phyloP scores from a whole-genome alignment of 2,329 filamentous ascomycete genomes.

The Mollisia scopiformis region DNA sequence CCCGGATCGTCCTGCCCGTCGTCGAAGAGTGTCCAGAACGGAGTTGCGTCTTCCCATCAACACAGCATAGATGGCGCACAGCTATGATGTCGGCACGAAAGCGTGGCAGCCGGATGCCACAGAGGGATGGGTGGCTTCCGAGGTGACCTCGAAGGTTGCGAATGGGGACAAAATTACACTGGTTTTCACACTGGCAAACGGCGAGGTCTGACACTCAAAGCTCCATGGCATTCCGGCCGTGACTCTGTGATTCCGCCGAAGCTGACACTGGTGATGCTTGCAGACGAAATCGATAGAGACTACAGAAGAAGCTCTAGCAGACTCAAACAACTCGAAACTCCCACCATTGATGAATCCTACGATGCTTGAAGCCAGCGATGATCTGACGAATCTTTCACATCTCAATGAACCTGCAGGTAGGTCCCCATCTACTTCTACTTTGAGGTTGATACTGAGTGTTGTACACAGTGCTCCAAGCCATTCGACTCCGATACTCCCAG shows the following conservation, averaged over 20 bases:
- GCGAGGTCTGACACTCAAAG: constrained; percentile 67
- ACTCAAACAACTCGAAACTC: constrained; percentile 73
- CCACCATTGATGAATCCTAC: constrained; percentile 97
- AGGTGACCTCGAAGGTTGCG: constrained; percentile 83
- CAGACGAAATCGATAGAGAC: constrained; percentile 82
- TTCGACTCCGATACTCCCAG: constrained; percentile 93
- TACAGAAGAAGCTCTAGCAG: constrained; percentile 72
- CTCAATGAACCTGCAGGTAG: constrained; percentile 96
- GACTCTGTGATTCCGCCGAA: neutral
- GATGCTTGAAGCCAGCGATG: constrained; percentile 98
- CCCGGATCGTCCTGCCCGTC: constrained; percentile 21
- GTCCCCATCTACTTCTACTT: constrained; percentile 28
- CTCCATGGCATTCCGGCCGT: neutral
- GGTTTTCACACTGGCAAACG: constrained; percentile 88
- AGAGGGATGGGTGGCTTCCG: constrained; percentile 96
- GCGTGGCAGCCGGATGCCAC: constrained; percentile 97
- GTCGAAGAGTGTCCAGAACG: constrained; percentile 25
- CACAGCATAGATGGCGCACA: constrained; percentile 73
- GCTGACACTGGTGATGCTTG: neutral
- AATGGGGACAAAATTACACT: constrained; percentile 86
- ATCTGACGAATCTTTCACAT: constrained; percentile 96
- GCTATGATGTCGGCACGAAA: constrained; percentile 94
- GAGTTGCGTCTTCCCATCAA: constrained; percentile 17
- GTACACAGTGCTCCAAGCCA: constrained; percentile 85
- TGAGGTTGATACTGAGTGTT: constrained; percentile 19